These are phyloP conservation scores for Furcasterigmium sp. DNA, from an alignment of 2,329 filamentous ascomycete species.

Conservation along the genomic window DNA sequence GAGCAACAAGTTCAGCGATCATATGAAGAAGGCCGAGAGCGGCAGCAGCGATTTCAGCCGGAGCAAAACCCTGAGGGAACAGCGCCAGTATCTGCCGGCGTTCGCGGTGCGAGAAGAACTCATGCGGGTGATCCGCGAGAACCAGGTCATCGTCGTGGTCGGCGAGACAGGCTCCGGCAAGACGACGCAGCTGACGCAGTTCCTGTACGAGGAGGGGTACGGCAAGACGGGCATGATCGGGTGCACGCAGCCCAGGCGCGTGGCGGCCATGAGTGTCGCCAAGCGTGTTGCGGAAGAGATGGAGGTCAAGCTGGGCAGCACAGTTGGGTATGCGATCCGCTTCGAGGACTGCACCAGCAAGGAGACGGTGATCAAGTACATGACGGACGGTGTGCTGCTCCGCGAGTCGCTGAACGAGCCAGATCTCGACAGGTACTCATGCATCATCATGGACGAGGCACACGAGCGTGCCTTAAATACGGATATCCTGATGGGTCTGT, in stretches of 20 bases:
- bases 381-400: slow-evolving; percentile 94
- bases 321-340: slow-evolving; percentile 93
- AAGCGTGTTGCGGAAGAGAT: slow-evolving; percentile 98
- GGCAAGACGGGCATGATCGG: slow-evolving; percentile 84
- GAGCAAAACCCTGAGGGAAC: slow-evolving; percentile 84
- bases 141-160: slow-evolving; percentile 94
- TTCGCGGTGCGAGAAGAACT: slow-evolving; percentile 96
- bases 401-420: slow-evolving; percentile 89
- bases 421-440: slow-evolving; percentile 93
- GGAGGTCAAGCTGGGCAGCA: slow-evolving; percentile 82
- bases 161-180: slow-evolving; percentile 97
- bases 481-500: slow-evolving; percentile 92
- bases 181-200: slow-evolving; percentile 95
- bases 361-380: slow-evolving; percentile 95
- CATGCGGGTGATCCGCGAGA: slow-evolving; percentile 86
- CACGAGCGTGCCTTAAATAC: slow-evolving; percentile 96
- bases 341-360: slow-evolving; percentile 98
- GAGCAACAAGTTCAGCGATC: slow-evolving; percentile 75
- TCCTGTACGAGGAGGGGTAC: slow-evolving; percentile 93
- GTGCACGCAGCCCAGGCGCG: slow-evolving; percentile 92
- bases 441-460: slow-evolving; percentile 99
- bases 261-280: slow-evolving; percentile 97
- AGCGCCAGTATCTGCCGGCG: slow-evolving; percentile 87
- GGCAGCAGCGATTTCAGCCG: slow-evolving; percentile 89
- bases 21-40: slow-evolving; percentile 79